Conservation (phyloP, 371 early-diverging fungal species). For the Saksenaea oblongispora region DNA sequence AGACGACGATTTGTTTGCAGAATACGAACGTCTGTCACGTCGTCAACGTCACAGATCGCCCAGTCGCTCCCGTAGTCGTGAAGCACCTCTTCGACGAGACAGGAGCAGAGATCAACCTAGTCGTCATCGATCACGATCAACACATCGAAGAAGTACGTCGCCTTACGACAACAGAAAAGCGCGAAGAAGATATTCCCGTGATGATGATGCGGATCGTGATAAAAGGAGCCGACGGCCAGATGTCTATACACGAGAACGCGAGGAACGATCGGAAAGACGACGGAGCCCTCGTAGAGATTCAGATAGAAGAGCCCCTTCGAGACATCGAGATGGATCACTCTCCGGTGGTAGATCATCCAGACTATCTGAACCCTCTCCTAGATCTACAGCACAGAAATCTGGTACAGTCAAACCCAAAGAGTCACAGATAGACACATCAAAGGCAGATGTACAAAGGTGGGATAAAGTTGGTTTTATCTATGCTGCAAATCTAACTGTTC, state of each 20-base stretch:
- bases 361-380: not conserved
- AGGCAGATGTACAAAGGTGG: not conserved
- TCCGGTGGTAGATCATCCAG: not conserved
- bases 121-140: constrained; percentile 10
- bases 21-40: constrained; percentile 37
- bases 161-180: constrained; percentile 8
- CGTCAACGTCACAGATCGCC: constrained; percentile 5
- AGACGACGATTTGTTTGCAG: constrained; percentile 39
- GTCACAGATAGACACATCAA: not conserved
- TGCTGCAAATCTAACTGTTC: not conserved
- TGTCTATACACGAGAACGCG: not conserved
- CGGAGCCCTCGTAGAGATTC: constrained; percentile 5
- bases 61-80: constrained; percentile 15
- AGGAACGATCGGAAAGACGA: constrained; percentile 3
- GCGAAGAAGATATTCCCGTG: constrained; percentile 5
- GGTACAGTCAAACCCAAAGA: not conserved
- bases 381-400: not conserved
- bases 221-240: constrained; percentile 6
- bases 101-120: not conserved
- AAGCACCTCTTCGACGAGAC: not conserved
- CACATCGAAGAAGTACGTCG: constrained; percentile 10
- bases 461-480: not conserved
- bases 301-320: not conserved
- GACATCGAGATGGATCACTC: not conserved
- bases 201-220: constrained; percentile 9